Base-by-base conservation (phyloP, 129 eudicot species). In the Kitagawia praeruptora region DNA sequence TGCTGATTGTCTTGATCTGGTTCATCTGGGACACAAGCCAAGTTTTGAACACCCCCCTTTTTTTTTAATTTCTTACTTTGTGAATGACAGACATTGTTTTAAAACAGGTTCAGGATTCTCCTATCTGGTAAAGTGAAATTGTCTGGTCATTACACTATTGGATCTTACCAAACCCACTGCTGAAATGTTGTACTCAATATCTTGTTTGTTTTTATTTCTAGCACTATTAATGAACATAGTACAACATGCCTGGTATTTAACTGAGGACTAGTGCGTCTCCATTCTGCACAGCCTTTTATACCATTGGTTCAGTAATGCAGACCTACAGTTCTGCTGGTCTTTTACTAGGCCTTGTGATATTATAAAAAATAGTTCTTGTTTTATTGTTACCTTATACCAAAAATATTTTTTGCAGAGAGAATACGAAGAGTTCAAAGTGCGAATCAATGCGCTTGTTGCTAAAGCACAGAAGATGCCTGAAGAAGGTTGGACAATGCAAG, bases 401-500 rank as follows among this genome's bases (percentile, higher is more conserved):
- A 3, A 16, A 38, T 71, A 15, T 25, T 10, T 70, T 44, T 10
- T 67, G 79, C 92, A 88, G 92, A 88, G 92, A 79, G 92, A 88
- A 79, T 88, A 86, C 72, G 92, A 88, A 81, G 92, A 88, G 53
- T 88, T 88, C 74, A 88, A 88, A 79, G 85, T 88, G 27, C 78
- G 89, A 75, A 84, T 88, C 16, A 88, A 88, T 80, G 92, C 88
- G 2, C 89, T 85, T 53, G 92, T 88, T 70, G 92, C 92, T 15
- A 88, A 88, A 78, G 92, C 92, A 53, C 96, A 92, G 75, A 89
- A 90, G 85, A 88, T 86, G 84, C 97, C 97, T 8, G 97, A 92
- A 84, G 97, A 92, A 88, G 97, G 97, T 40, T 92, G 97, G 97
- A 88, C 97, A 71, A 92, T 92, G 97, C 93, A 86, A 84, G 97